Evolutionary conservation across 2,329 filamentous ascomycete species (phyloP).

Genomic region (Botrytis fragariae): DNA sequence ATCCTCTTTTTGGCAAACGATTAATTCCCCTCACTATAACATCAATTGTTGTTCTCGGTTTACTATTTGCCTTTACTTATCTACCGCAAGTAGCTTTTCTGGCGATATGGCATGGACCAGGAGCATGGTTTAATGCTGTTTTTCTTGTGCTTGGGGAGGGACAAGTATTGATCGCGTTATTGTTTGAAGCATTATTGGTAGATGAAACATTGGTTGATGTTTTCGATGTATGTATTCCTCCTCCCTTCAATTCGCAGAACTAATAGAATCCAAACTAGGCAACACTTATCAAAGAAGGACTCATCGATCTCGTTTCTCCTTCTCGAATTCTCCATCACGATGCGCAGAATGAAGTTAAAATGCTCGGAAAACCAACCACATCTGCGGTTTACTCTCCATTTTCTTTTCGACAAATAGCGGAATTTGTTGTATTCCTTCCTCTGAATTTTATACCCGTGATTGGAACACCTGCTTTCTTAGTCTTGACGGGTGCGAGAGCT

Average conservation of each 20-base stretch:
- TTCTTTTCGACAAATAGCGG: conserved; percentile 84
- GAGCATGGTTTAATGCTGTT: conserved; percentile 86
- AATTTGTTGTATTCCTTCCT: conserved; percentile 75
- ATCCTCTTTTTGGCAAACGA: conserved; percentile 74
- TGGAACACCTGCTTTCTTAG: conserved; percentile 80
- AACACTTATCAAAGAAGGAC: conserved; percentile 73
- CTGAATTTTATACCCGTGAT: conserved; percentile 84
- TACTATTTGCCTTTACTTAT: conserved; percentile 86
- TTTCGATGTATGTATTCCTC: conserved; percentile 62
- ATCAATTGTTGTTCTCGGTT: conserved; percentile 76
- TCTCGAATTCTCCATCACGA: conserved; percentile 65
- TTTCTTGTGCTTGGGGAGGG: conserved; percentile 83
- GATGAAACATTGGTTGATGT: conserved; percentile 76
- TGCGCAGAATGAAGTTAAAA: conserved; percentile 69
- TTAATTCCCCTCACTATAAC: conserved; percentile 79
- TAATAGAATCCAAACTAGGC: conserved; percentile 37
- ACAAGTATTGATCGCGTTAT: conserved; percentile 36
- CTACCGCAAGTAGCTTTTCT: conserved; percentile 87
- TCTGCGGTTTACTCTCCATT: conserved; percentile 82
- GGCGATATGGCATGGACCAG: conserved; percentile 80
- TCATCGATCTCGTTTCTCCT: conserved; percentile 64
- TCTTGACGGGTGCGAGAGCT: conserved; percentile 82
- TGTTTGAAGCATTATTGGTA: conserved; percentile 80
- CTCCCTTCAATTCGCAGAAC: not conserved
- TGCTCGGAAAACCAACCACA: conserved; percentile 77